Base-by-base conservation (phyloP, 2,329 filamentous ascomycete genomes). In the Xylaria sp. region DNA sequence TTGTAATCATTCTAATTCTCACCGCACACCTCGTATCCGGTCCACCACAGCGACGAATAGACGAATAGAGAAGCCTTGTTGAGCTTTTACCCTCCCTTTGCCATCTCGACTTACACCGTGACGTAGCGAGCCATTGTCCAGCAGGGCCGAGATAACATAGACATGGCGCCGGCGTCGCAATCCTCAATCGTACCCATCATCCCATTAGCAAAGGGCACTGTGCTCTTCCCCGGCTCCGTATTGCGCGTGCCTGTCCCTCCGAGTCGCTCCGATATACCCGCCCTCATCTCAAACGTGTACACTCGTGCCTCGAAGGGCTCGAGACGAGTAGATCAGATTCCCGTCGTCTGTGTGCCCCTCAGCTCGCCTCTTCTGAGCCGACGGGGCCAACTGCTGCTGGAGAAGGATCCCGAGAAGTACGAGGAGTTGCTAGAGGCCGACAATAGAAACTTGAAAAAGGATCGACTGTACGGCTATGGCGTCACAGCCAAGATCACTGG, bases 331-430 rank as follows among this genome's bases (percentile, higher is more conserved):
- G 85, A 88, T 68, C 81, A 82, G 67, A 87, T 97, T 68, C 88
- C 91, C 8, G 88, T 98, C 67, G 92, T 90, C 54, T 98, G 94
- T 75, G 88, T 98, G 56, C 95, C 95, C 19, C 82, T 97, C 62
- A 89, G 83, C 66, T 95, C 92, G 51, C 88, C 89, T 3, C 84
- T 89, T 23, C 82, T 97, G 25, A 88, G 87, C 60, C 83, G 84
- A 27, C 87, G 92, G 71, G 93, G 93, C 44, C 89, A 93, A 76
- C 85, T 87, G 59, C 82, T 96, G 67, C 85, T 96, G 57, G 86
- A 90, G 55, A 83, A 88, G 72, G 85, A 83, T 38, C 84, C 85
- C 23, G 78, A 81, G 40, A 81, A 82, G 65, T 80, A 83, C 66
- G 76, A 76, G 43, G 78, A 79, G 59, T 74, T 76, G 38, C 74